A percentile compares a stretch with the other conserved stretches of the same genome.
Evolutionary conservation across 768 basidiomycete species (phyloP).

Genomic region (Amyloporia xantha): DNA sequence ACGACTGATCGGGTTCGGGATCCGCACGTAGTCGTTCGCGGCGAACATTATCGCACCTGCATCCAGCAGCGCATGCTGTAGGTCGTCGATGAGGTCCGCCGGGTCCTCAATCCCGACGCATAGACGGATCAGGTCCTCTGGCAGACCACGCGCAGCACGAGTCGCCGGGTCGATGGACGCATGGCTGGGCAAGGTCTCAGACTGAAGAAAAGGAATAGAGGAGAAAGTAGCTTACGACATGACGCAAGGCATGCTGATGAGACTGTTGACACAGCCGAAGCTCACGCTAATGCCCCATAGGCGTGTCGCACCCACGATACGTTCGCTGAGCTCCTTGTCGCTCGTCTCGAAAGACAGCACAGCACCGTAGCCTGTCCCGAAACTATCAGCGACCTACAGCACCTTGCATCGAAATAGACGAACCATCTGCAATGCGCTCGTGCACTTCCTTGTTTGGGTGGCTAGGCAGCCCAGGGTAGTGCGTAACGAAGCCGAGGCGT

Average conservation of each 20-base stretch:
- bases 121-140: slow-evolving; percentile 96
- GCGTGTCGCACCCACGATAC: slow-evolving; percentile 86
- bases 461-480: slow-evolving; percentile 83
- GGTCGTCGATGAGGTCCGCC: slow-evolving; percentile 87
- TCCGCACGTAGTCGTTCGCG: slow-evolving; percentile 42
- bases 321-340: slow-evolving; percentile 83
- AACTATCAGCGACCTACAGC: neutral
- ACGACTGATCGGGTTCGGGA: slow-evolving; percentile 39
- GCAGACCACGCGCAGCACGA: slow-evolving; percentile 93
- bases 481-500: slow-evolving; percentile 78
- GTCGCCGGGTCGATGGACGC: slow-evolving; percentile 94
- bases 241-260: slow-evolving; percentile 98
- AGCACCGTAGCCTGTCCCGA: slow-evolving; percentile 54
- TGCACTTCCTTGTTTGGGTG: slow-evolving; percentile 89
- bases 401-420: neutral
- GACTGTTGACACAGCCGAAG: slow-evolving; percentile 95
- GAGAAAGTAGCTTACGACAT: slow-evolving; percentile 82
- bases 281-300: slow-evolving; percentile 98
- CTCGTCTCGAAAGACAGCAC: slow-evolving; percentile 94
- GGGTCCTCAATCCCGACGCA: slow-evolving; percentile 98
- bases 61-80: slow-evolving; percentile 86
- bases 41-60: slow-evolving; percentile 75
- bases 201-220: neutral
- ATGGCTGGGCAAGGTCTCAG: slow-evolving; percentile 48
- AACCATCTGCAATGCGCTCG: slow-evolving; percentile 79